phyloP scores from a whole-genome alignment of 805 yeast species.

The Middelhovenomyces tepae region DNA sequence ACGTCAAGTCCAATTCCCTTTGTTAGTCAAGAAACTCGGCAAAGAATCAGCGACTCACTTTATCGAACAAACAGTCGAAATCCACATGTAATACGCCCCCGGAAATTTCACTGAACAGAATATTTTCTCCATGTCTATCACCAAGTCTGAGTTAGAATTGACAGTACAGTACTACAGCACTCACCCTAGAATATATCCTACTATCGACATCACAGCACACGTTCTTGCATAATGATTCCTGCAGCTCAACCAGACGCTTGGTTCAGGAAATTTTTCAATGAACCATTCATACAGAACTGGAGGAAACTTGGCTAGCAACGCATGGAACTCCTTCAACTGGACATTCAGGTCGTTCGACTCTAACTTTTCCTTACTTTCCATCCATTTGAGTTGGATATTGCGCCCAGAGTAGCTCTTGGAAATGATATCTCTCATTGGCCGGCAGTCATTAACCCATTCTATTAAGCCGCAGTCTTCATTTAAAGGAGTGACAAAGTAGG shows the following conservation, averaged over 20 bases:
- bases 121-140: conserved; percentile 92
- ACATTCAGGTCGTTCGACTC: conserved; percentile 24
- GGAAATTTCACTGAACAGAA: conserved; percentile 57
- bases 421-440: conserved; percentile 60
- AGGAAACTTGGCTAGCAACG: conserved; percentile 27
- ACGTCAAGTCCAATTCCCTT: conserved; percentile 48
- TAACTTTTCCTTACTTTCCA: conserved; percentile 21
- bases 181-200: conserved; percentile 78
- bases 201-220: conserved; percentile 94
- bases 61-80: conserved; percentile 92
- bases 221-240: conserved; percentile 68
- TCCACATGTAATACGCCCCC: conserved; percentile 91
- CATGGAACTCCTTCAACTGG: conserved; percentile 31
- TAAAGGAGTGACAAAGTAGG: conserved; percentile 83
- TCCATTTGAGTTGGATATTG: conserved; percentile 28
- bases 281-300: conserved; percentile 78
- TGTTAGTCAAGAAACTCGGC: conserved; percentile 2
- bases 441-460: conserved; percentile 76
- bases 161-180: background rate
- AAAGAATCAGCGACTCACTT: conserved; percentile 28
- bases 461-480: conserved; percentile 83
- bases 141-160: conserved; percentile 43
- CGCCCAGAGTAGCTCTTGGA: conserved; percentile 34
- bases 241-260: conserved; percentile 76
- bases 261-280: conserved; percentile 80